phyloP scores from a whole-genome alignment of 2,329 filamentous ascomycete species.

The Huntiella moniliformis region DNA sequence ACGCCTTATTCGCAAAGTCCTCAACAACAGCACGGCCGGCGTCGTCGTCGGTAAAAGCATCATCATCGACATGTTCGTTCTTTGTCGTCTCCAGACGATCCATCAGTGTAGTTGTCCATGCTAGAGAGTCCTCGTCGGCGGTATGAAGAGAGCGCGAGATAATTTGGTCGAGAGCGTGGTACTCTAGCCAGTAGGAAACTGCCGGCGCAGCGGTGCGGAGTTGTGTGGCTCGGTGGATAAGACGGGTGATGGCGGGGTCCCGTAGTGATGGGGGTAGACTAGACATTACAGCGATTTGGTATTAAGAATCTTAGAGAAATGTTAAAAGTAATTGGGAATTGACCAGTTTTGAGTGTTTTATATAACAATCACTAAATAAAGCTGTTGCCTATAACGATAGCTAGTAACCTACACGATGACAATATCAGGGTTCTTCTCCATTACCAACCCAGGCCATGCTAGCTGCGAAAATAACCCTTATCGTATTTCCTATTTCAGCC shows the following conservation, averaged over 20 bases:
- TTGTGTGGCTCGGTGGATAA: constrained; percentile 66
- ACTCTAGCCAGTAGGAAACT: constrained; percentile 88
- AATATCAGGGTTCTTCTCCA: no score
- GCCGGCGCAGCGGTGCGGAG: constrained; percentile 72
- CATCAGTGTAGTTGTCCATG: constrained; percentile 70
- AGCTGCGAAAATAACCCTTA: no score
- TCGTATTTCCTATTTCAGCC: no score
- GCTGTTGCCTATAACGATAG: no score
- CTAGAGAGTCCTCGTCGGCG: constrained; percentile 55
- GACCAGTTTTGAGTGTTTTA: no score
- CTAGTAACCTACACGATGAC: no score
- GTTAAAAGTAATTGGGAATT: no score
- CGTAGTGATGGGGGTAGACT: constrained; percentile 51
- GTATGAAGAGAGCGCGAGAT: constrained; percentile 63
- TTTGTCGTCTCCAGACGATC: constrained; percentile 78
- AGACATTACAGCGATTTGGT: background rate
- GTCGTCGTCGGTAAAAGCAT: constrained; percentile 67
- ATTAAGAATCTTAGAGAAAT: no score
- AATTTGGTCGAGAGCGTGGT: constrained; percentile 86
- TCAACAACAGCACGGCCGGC: constrained; percentile 85
- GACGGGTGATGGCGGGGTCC: constrained; percentile 64
- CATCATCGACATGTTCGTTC: constrained; percentile 52
- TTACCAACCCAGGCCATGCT: background rate
- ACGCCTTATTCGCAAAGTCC: constrained; percentile 79
- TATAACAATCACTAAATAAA: no score